Evolutionary conservation across 768 basidiomycete species (phyloP).

Genomic region (Auriscalpium vulgare): DNA sequence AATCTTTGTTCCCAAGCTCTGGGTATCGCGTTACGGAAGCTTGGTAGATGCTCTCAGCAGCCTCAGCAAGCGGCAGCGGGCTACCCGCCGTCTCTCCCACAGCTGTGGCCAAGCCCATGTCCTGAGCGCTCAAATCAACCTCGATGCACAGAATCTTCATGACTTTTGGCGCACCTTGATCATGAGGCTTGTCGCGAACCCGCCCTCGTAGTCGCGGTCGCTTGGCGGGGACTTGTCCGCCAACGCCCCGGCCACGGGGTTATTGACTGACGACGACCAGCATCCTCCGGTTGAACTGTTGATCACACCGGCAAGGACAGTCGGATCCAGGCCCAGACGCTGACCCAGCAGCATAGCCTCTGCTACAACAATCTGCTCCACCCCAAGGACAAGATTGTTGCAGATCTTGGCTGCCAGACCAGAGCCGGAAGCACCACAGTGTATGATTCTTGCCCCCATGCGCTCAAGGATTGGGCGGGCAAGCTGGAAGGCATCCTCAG

Average conservation of each 20-base stretch:
- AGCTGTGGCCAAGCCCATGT: slow-evolving; percentile 73
- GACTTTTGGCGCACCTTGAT: slow-evolving; percentile 48
- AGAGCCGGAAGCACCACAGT: slow-evolving; percentile 76
- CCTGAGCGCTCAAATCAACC: slow-evolving; percentile 36
- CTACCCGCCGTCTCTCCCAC: slow-evolving; percentile 43
- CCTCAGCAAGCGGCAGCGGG: slow-evolving; percentile 57
- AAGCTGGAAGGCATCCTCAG: slow-evolving; percentile 43
- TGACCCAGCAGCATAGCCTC: slow-evolving; percentile 88
- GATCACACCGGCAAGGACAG: slow-evolving; percentile 72
- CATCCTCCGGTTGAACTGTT: slow-evolving; percentile 80
- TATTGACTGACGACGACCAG: slow-evolving; percentile 82
- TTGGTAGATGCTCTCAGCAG: slow-evolving; percentile 56
- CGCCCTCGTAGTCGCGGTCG: slow-evolving; percentile 76
- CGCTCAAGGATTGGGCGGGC: slow-evolving; percentile 52
- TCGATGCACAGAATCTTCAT: neutral
- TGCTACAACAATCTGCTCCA: slow-evolving; percentile 71
- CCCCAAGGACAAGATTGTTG: slow-evolving; percentile 57
- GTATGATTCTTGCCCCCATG: slow-evolving; percentile 79
- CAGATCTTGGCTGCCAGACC: slow-evolving; percentile 88
- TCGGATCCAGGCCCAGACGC: slow-evolving; percentile 71
- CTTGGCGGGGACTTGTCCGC: slow-evolving; percentile 72
- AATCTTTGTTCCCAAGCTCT: slow-evolving; percentile 63
- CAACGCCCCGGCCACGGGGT: slow-evolving; percentile 73
- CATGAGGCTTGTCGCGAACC: slow-evolving; percentile 80
- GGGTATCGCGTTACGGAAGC: slow-evolving; percentile 44